A percentile compares a stretch with the other conserved stretches of the same genome.
phyloP scores from a whole-genome alignment of 441 rosid genomes.

The Geranium incanum region DNA sequence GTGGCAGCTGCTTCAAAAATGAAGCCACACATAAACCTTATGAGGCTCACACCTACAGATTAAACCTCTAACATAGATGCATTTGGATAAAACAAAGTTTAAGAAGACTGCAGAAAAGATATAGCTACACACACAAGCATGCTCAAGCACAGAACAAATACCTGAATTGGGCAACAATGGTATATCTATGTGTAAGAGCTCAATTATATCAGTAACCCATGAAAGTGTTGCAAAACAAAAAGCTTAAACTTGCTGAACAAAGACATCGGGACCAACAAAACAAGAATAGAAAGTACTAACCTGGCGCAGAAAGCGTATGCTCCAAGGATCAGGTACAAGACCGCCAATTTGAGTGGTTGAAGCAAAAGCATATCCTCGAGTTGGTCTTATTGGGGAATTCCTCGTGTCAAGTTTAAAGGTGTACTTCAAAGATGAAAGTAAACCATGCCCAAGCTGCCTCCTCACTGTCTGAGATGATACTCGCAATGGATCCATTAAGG shows the following conservation, averaged over 20 bases:
- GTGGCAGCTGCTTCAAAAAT: not conserved
- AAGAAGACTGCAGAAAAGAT: not conserved
- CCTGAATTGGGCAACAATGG: not conserved
- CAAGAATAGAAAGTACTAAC: conserved; percentile 27
- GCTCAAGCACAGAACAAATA: not conserved
- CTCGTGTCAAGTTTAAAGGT: conserved; percentile 66
- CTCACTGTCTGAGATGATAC: conserved; percentile 50
- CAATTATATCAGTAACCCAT: not conserved
- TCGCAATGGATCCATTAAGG: conserved; percentile 69
- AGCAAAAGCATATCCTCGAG: conserved; percentile 66
- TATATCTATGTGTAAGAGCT: not conserved
- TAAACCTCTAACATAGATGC: conserved; percentile 3
- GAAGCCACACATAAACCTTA: conserved; percentile 7
- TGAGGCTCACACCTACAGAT: not conserved
- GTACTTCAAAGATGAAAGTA: conserved; percentile 73
- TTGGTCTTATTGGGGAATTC: conserved; percentile 71
- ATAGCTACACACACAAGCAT: not conserved
- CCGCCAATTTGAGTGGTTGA: conserved; percentile 76
- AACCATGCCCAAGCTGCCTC: conserved; percentile 83
- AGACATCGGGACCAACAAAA: not conserved
- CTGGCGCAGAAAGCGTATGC: conserved; percentile 79
- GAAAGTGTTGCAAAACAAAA: conserved; percentile 10
- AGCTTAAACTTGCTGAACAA: conserved; percentile 15
- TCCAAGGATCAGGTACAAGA: conserved; percentile 77
- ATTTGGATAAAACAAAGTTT: not conserved